Evolutionary conservation across 192 early-diverging fungal genomes (phyloP).

Genomic region (Mortierella hygrophila): DNA sequence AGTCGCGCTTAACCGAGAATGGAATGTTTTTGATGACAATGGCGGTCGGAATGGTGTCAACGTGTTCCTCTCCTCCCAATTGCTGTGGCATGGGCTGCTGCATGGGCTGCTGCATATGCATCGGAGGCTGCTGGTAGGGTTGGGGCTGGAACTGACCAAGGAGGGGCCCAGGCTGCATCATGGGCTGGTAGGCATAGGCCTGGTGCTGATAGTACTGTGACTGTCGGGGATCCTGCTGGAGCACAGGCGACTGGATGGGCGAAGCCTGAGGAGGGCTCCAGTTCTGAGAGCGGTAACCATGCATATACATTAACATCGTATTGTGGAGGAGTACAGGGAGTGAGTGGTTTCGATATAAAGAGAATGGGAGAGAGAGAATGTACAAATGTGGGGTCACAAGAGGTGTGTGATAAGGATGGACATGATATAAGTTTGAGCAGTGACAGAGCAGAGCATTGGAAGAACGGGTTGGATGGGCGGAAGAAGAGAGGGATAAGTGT

Average conservation of each 20-base stretch:
- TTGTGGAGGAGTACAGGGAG: background rate
- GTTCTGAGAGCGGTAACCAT: conserved; percentile 16
- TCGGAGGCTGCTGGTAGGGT: conserved; percentile 28
- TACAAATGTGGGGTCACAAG: background rate
- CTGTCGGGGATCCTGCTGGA: conserved; percentile 50
- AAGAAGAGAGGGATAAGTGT: background rate
- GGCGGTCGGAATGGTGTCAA: conserved; percentile 75
- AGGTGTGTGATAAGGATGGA: background rate
- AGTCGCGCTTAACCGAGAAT: conserved; percentile 84
- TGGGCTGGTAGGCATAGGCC: conserved; percentile 53
- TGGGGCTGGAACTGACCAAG: conserved; percentile 44
- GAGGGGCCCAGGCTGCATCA: conserved; percentile 50
- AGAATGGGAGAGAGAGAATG: background rate
- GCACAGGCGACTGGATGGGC: conserved; percentile 53
- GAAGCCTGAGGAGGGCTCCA: conserved; percentile 56
- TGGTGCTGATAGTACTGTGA: conserved; percentile 46
- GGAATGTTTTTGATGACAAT: conserved; percentile 90
- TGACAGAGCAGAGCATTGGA: background rate
- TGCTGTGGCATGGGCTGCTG: conserved; percentile 22
- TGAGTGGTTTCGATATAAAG: background rate
- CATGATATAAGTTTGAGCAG: background rate
- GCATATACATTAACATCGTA: background rate
- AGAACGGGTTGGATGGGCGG: background rate
- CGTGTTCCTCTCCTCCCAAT: conserved; percentile 27
- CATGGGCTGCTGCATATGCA: conserved; percentile 21